Base-by-base conservation (phyloP, 2,329 filamentous ascomycete species). In the Sporothrix brasiliensis region DNA sequence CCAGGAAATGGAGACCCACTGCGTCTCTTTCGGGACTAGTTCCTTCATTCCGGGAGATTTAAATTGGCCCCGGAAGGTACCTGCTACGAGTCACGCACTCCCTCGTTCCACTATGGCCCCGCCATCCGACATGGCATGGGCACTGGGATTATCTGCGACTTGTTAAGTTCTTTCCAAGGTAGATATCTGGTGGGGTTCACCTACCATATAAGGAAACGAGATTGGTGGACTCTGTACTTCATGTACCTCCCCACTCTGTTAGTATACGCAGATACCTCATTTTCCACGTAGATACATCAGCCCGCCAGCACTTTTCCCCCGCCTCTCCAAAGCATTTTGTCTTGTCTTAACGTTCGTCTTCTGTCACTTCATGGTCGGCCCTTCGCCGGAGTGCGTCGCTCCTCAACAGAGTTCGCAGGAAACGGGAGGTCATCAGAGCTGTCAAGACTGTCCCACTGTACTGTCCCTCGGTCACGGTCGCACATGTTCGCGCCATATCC, bases 41-140 rank as follows among this genome's bases (percentile, higher is more conserved):
- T 1, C 47, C 3, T 54, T 72, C 65, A 72, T 73, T 73, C 72
- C 74, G 71, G 74, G 71, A 73, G 70, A 72, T 73, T 75, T 72
- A 73, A 70, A 72, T 66, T 71, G 71, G 66, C 58, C 63, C 71
- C 71, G 54, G 16, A 56, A 72, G 16, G 63, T 74, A 73, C 68
- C 63, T 34, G 39, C 50, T 74, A 73, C 73, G 67, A 47, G 68
- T 24, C 41, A 54, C 14, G 41, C n/a, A 21, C 61, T 34, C 39
- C 1, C 14, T 16, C 0, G 24, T 34, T 61, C 39, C 58, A 56
- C 39, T 56, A 56, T 41, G 47, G 14, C 27, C 63, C 47, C 19
- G 27, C 47, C 61, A 68, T 68, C 61, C 61, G 56, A 16, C 11
- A 68, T 44, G 56, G n/a, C 11, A 68, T 44, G 68, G 60, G 39